phyloP scores from a whole-genome alignment of 176 grass and related monocot species.

The Elaeis guineensis region DNA sequence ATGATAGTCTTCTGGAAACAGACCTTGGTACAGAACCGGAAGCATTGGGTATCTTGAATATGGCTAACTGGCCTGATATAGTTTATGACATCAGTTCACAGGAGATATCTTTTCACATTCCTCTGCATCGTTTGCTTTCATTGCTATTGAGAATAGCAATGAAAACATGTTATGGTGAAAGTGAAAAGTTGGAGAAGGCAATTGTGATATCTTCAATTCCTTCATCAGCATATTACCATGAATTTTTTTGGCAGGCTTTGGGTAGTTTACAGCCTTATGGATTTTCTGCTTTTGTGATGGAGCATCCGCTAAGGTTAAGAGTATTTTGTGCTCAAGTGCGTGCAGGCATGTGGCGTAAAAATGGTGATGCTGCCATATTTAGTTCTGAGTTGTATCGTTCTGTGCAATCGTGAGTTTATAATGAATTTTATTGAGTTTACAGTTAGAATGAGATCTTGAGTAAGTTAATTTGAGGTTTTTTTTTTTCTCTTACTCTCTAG shows the following conservation, averaged over 20 bases:
- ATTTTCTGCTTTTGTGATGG: conserved; percentile 88
- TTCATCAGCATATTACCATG: conserved; percentile 31
- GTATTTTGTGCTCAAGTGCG: conserved; percentile 95
- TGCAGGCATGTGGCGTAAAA: conserved; percentile 98
- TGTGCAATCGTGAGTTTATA: conserved; percentile 71
- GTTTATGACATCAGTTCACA: conserved; percentile 89
- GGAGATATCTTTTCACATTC: conserved; percentile 95
- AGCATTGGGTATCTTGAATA: conserved; percentile 56
- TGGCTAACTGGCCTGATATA: conserved; percentile 59
- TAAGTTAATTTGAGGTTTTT: neutral
- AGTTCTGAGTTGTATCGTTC: conserved; percentile 76
- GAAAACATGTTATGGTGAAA: conserved; percentile 59
- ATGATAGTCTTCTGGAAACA: conserved; percentile 50
- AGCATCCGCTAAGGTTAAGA: conserved; percentile 86
- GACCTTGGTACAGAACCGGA: conserved; percentile 53
- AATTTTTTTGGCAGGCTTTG: conserved; percentile 63
- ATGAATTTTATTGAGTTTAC: neutral
- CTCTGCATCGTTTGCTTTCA: conserved; percentile 94
- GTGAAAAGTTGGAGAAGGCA: conserved; percentile 27
- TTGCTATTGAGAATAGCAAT: conserved; percentile 60
- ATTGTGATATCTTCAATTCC: neutral
- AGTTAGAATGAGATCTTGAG: too few species aligned
- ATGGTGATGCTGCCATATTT: conserved; percentile 81
- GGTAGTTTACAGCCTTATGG: conserved; percentile 47
- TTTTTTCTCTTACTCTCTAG: conserved; percentile 43